Evolutionary conservation across 768 basidiomycete species (phyloP), one percentile per base, ranked within the genome.

Genomic region (Amanita pallidorosea): DNA sequence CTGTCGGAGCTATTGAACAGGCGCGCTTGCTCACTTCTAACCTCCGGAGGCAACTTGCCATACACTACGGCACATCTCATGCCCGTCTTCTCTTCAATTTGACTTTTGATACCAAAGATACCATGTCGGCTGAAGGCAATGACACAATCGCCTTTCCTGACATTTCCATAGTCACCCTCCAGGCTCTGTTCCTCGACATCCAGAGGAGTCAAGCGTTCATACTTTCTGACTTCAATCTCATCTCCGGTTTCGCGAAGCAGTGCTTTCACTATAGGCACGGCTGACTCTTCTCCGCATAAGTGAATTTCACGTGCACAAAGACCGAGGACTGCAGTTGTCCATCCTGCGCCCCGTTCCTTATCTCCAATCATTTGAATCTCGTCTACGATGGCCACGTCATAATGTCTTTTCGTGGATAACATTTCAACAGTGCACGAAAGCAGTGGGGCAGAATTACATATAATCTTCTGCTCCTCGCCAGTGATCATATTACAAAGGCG

Each of bases 321-420:
- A 2, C 89, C 88, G 17, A 96, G 65, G 2, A 99, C 75, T 0
- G 92, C 93, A 11, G 63, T 60, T 7, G 88, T 86, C 95, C 96
- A 99, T 0, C 80, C 80, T 22, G 67, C 70, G 0, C 96, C 95
- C 13, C 96, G 81, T 3, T 80, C 70, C 0, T 72, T 65, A 63
- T 97, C 91, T 0, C 77, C 77, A 15, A 98, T 79, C 86, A 98
- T 87, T 69, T 98, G 96, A 44, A 99, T 97, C 69, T 98, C 95
- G 63, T 97, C 96, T 41, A 99, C 73, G 42, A 99, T 93, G 0
- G 83, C 93, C 20, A 98, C 91, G 47, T 95, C 90, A 49, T 68
- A 70, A 3, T 53, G 53, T 15, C 44, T 55, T 2, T 56, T 54
- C 8, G 70, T 56, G 5, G 73, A 69, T 31, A 87, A 63, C 94